A percentile compares a stretch with the other conserved stretches of the same genome.
Conservation (phyloP, 768 basidiomycete species). For the Rhodosporidiobolus sp. region DNA sequence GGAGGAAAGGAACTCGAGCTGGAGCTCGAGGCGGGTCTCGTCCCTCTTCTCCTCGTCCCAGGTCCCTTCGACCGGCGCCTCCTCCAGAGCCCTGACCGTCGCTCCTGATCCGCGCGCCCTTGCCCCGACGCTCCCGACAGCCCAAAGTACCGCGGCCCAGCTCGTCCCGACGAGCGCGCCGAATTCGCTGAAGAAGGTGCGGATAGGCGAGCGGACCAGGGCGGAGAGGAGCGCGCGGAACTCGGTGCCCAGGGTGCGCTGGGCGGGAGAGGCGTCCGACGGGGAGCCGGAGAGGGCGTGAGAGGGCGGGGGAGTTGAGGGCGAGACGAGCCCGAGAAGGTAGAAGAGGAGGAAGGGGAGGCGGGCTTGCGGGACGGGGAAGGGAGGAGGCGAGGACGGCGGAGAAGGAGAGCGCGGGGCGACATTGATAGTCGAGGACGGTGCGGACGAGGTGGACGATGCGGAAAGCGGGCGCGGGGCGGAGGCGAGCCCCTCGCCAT, state of each 20-base stretch:
- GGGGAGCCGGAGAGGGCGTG: neutral
- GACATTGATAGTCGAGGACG: neutral
- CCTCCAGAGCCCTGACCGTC: neutral
- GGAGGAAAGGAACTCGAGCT: neutral
- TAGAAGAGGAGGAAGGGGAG: conserved; percentile 24
- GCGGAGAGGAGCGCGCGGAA: neutral
- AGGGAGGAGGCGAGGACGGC: neutral
- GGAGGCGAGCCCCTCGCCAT: neutral
- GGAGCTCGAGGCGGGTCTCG: neutral
- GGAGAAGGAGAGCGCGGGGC: too few relatives aligned
- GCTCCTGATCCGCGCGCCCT: neutral
- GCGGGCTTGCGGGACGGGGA: conserved; percentile 5
- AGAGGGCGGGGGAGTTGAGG: neutral
- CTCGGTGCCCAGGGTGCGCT: neutral
- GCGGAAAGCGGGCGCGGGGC: neutral
- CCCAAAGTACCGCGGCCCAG: conserved; percentile 15
- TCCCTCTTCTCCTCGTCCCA: too few relatives aligned
- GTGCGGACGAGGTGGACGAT: too few relatives aligned
- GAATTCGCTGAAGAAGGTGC: conserved; percentile 14
- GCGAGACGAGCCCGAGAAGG: conserved; percentile 2
- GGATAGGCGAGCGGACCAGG: conserved; percentile 3
- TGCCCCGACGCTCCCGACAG: neutral
- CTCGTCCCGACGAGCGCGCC: conserved; percentile 16
- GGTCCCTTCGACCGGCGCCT: neutral
- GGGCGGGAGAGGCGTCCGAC: neutral